phyloP scores from a whole-genome alignment of 163 green algal species.

The Chlorella variabilis region DNA sequence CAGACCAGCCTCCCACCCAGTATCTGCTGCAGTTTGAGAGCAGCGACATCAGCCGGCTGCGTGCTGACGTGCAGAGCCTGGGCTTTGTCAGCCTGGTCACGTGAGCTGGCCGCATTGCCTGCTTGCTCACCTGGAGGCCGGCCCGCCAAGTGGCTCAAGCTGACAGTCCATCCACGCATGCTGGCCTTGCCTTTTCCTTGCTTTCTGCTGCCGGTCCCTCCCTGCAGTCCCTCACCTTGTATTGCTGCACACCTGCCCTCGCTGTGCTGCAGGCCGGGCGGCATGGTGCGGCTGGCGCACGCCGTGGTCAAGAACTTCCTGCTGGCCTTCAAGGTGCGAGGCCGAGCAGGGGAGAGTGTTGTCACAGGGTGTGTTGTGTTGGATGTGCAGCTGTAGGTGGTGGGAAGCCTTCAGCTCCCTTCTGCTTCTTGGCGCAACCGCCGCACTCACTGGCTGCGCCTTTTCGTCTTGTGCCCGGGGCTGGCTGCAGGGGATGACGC shows the following conservation, averaged over 20 bases:
- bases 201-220: no score
- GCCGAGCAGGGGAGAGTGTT: no score
- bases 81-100: constrained; percentile 44
- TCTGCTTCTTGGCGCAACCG: no score
- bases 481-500: not conserved
- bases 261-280: constrained; percentile 42
- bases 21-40: constrained; percentile 66
- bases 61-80: constrained; percentile 52
- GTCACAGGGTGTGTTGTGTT: no score
- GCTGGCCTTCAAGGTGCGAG: constrained; percentile 48
- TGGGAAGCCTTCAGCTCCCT: no score
- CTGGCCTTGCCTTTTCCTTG: no score
- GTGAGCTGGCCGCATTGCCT: not conserved
- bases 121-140: not conserved
- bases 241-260: not conserved
- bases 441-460: no score
- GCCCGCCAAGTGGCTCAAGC: no score
- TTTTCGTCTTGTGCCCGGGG: no score
- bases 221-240: no score
- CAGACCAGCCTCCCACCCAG: constrained; percentile 11
- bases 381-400: no score
- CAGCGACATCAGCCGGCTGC: constrained; percentile 60
- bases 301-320: constrained; percentile 49
- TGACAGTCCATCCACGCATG: no score
- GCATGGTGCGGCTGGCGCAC: constrained; percentile 57